phyloP scores from a whole-genome alignment of 2,329 filamentous ascomycete species.

The Zymoseptoria brevis region DNA sequence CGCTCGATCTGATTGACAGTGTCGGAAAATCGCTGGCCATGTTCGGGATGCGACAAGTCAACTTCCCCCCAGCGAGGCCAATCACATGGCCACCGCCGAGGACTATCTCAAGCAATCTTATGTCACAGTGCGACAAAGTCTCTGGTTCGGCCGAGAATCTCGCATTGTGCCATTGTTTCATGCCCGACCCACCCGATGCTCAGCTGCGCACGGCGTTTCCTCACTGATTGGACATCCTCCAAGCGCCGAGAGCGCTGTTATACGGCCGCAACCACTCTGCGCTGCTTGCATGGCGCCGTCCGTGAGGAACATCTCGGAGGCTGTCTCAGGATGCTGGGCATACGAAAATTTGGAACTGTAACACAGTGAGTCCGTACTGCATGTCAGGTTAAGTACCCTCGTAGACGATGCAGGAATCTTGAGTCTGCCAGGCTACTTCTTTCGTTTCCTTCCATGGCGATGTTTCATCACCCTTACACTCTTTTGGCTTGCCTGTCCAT shows the following conservation, averaged over 20 bases:
- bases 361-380: not conserved
- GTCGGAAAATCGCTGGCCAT: too few relatives aligned
- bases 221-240: not conserved
- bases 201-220: not conserved
- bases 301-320: not conserved
- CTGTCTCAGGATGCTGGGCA: not conserved
- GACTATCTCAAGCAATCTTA: not conserved
- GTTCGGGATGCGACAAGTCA: too few relatives aligned
- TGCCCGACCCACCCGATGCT: not conserved
- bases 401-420: not conserved
- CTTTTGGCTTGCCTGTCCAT: not conserved
- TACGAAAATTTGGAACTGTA: not conserved
- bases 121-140: not conserved
- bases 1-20: too few relatives aligned
- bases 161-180: not conserved
- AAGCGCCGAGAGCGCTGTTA: not conserved
- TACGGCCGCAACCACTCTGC: not conserved
- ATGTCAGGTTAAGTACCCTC: not conserved
- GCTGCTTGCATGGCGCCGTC: not conserved
- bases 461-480: not conserved
- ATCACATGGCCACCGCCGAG: too few relatives aligned
- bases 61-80: too few relatives aligned
- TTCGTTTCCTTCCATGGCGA: not conserved
- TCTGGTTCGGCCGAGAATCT: not conserved
- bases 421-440: not conserved